These are phyloP conservation scores for Saccharomycopsis crataegensis DNA, from an alignment of 1,139 yeast genomes.

Conservation along the genomic window DNA sequence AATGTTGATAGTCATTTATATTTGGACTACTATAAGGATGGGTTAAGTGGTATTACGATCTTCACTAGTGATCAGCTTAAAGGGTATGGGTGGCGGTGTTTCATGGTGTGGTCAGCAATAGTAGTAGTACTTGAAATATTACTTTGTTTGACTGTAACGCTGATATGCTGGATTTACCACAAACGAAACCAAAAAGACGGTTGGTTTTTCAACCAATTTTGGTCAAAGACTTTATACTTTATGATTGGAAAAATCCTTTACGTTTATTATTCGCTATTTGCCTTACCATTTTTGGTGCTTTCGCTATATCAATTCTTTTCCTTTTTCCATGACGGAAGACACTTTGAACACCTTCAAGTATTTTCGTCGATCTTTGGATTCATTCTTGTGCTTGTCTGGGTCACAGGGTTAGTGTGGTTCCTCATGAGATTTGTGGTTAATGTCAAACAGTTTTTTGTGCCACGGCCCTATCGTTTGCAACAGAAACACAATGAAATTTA, in stretches of 20 bases:
- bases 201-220: conserved; percentile 13
- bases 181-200: conserved; percentile 1
- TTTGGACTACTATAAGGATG: conserved; percentile 22
- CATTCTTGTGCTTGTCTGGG: conserved; percentile 30
- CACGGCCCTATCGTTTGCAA: too few species aligned
- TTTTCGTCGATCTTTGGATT: conserved; percentile 27
- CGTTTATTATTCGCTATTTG: conserved; percentile 33
- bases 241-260: conserved; percentile 22
- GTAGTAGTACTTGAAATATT: conserved; percentile 14
- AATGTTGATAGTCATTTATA: conserved; percentile 11
- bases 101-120: conserved; percentile 32
- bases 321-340: conserved; percentile 2
- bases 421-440: conserved; percentile 25
- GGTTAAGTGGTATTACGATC: conserved; percentile 24
- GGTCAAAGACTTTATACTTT: conserved; percentile 27
- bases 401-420: conserved; percentile 28
- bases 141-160: conserved; percentile 7
- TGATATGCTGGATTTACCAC: conserved; percentile 20
- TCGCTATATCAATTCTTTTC: conserved; percentile 34
- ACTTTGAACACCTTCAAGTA: neutral
- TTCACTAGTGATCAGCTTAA: conserved; percentile 12
- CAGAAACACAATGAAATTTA: too few species aligned
- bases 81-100: conserved; percentile 35
- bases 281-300: conserved; percentile 40
- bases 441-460: neutral